These are phyloP conservation scores for Amyloporia xantha DNA, from an alignment of 768 basidiomycete genomes.

Conservation along the genomic window DNA sequence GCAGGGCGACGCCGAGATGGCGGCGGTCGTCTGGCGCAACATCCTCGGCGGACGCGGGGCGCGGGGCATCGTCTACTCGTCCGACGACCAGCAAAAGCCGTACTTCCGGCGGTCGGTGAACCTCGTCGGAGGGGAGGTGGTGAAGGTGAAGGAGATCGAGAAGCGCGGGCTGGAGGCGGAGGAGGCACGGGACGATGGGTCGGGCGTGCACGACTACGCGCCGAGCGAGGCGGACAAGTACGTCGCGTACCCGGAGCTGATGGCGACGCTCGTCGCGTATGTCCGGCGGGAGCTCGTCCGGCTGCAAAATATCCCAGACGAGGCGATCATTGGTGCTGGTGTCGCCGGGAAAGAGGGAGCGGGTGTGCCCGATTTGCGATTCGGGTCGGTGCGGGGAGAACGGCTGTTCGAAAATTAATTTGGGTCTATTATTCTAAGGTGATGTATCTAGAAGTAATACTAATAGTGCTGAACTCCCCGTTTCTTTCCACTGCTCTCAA, in stretches of 20 bases:
- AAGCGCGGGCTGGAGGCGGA: slow-evolving; percentile 40
- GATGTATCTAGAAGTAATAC: background rate
- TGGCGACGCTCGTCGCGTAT: slow-evolving; percentile 65
- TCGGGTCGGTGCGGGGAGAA: slow-evolving; percentile 22
- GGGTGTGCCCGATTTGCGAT: slow-evolving; percentile 23
- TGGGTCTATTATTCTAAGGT: too few species aligned
- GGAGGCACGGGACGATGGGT: slow-evolving; percentile 56
- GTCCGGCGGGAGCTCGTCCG: slow-evolving; percentile 65
- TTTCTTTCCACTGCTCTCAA: too few species aligned
- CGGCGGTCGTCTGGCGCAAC: slow-evolving; percentile 88
- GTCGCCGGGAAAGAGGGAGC: slow-evolving; percentile 28
- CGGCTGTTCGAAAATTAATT: too few species aligned
- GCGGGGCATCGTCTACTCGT: slow-evolving; percentile 45
- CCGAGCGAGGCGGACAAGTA: slow-evolving; percentile 58
- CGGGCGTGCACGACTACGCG: slow-evolving; percentile 66
- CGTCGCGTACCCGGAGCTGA: slow-evolving; percentile 65
- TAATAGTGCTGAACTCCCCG: too few species aligned
- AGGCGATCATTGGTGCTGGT: slow-evolving; percentile 26
- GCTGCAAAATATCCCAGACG: slow-evolving; percentile 51
- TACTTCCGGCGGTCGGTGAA: slow-evolving; percentile 61
- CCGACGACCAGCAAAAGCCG: slow-evolving; percentile 14
- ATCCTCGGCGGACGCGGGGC: slow-evolving; percentile 81
- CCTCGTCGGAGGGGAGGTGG: slow-evolving; percentile 59
- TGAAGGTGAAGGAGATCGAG: slow-evolving; percentile 52
- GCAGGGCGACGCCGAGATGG: slow-evolving; percentile 74